Percentiles rank a stretch among this genome's conserved stretches.
These are phyloP conservation scores for Debaryomyces robertsiae DNA, from an alignment of 1,139 yeast species.

Conservation along the genomic window DNA sequence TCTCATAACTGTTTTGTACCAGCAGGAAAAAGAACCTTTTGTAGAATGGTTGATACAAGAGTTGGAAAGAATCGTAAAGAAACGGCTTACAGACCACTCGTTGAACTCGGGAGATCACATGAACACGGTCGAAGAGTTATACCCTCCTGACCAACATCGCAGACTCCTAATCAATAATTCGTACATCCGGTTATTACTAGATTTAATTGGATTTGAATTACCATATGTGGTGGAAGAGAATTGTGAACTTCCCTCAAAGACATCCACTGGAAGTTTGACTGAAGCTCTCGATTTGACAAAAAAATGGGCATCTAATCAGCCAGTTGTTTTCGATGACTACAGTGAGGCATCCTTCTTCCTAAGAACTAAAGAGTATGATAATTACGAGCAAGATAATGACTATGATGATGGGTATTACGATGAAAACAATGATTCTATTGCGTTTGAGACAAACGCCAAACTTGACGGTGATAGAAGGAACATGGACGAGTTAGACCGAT, in stretches of 20 bases:
- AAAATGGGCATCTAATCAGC: constrained; percentile 36
- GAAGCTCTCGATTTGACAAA: constrained; percentile 29
- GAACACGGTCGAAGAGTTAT: constrained; percentile 16
- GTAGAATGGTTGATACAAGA: constrained; percentile 48
- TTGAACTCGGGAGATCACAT: constrained; percentile 11
- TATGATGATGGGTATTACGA: constrained; percentile 22
- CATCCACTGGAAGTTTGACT: constrained; percentile 22
- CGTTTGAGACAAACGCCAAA: constrained; percentile 35
- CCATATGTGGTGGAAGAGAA: constrained; percentile 39
- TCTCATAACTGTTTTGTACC: constrained; percentile 51
- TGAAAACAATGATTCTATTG: constrained; percentile 33
- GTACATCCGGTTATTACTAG: constrained; percentile 35
- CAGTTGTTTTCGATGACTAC: constrained; percentile 44
- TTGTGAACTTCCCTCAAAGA: constrained; percentile 28
- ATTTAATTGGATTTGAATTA: constrained; percentile 38
- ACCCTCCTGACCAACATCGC: constrained; percentile 22
- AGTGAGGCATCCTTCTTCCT: constrained; percentile 41
- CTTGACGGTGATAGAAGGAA: constrained; percentile 20
- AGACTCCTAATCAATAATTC: constrained; percentile 40
- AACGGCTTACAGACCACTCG: constrained; percentile 21
- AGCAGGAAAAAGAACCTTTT: constrained; percentile 43
- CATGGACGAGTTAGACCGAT: constrained; percentile 31
- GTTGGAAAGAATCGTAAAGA: constrained; percentile 33
- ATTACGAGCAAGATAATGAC: constrained; percentile 23
- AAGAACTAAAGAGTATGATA: constrained; percentile 28